Percentiles rank a stretch among this genome's conserved stretches.
phyloP scores from a whole-genome alignment of 225 moss, liverwort and hornwort species.

The Bryoerythrophyllum caledonicum region DNA sequence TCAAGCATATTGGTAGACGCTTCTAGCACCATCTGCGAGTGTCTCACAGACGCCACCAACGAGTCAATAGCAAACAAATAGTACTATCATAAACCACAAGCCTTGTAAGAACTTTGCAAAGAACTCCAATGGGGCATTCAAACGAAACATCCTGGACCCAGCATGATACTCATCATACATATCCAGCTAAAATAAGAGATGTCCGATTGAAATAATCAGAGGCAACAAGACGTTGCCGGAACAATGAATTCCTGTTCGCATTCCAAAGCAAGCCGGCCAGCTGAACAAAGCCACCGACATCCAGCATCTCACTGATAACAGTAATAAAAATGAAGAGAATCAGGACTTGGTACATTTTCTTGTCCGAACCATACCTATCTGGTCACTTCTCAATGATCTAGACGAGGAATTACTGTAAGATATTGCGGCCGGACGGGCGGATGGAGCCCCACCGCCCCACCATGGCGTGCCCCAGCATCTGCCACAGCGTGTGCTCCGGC shows the following conservation, averaged over 20 bases:
- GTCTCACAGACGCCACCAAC: no score
- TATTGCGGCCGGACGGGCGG: conserved; percentile 33
- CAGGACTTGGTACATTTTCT: neutral
- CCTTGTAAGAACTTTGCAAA: neutral
- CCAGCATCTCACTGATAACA: neutral
- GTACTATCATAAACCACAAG: no score
- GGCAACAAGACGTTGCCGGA: conserved; percentile 39
- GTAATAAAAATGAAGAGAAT: neutral
- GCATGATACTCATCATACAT: neutral
- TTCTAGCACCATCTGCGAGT: no score
- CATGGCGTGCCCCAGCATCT: conserved; percentile 69
- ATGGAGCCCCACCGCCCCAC: conserved; percentile 92
- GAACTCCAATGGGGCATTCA: neutral
- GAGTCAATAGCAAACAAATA: no score
- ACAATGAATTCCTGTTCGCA: conserved; percentile 7
- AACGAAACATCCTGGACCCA: neutral
- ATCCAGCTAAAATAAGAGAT: neutral
- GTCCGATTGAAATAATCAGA: neutral
- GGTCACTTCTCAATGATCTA: neutral
- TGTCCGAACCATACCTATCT: neutral
- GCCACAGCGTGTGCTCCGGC: conserved; percentile 44
- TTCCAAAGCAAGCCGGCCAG: neutral
- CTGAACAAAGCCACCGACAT: neutral
- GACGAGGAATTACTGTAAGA: conserved; percentile 17
- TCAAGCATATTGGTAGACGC: no score